Percentiles rank a stretch among this genome's conserved stretches.
Evolutionary conservation across 495 filamentous ascomycete genomes (phyloP).

Genomic region (Elaphomyces granulatus): DNA sequence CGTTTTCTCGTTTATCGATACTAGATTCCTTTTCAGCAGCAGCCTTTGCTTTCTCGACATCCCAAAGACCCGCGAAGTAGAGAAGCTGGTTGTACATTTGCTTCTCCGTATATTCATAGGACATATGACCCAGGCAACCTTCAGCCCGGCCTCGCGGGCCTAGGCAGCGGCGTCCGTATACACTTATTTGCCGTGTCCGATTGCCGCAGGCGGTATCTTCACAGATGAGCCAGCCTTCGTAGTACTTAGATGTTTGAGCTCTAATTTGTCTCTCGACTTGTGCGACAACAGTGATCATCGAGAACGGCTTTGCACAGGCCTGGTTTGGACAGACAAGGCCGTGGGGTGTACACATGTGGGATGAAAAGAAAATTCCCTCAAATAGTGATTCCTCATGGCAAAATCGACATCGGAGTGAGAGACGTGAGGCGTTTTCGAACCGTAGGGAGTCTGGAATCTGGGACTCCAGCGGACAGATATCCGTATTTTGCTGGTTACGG

Average conservation of each 20-base stretch:
- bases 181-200: slow-evolving; percentile 79
- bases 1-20: slow-evolving; percentile 41
- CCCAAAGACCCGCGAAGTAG: slow-evolving; percentile 74
- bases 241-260: slow-evolving; percentile 63
- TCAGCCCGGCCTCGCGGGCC: slow-evolving; percentile 68
- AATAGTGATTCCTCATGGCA: slow-evolving; percentile 62
- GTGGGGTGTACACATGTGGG: slow-evolving; percentile 46
- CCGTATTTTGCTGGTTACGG: slow-evolving; percentile 36
- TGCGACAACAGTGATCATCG: slow-evolving; percentile 60
- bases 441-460: slow-evolving; percentile 76
- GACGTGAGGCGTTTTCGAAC: slow-evolving; percentile 62
- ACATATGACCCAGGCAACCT: slow-evolving; percentile 79
- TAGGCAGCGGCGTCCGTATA: slow-evolving; percentile 80
- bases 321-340: slow-evolving; percentile 57
- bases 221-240: slow-evolving; percentile 82
- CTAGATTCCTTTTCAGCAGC: slow-evolving; percentile 29
- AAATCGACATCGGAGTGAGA: slow-evolving; percentile 62
- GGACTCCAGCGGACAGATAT: slow-evolving; percentile 77
- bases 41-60: slow-evolving; percentile 66
- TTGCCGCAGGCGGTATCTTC: slow-evolving; percentile 76
- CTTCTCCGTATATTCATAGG: slow-evolving; percentile 76
- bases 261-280: slow-evolving; percentile 80
- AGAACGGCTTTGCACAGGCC: slow-evolving; percentile 46
- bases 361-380: slow-evolving; percentile 49
- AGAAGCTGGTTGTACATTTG: slow-evolving; percentile 87